These are phyloP conservation scores for Saccharomyces hybrid DNA, from an alignment of 1,139 yeast species.

Conservation along the genomic window DNA sequence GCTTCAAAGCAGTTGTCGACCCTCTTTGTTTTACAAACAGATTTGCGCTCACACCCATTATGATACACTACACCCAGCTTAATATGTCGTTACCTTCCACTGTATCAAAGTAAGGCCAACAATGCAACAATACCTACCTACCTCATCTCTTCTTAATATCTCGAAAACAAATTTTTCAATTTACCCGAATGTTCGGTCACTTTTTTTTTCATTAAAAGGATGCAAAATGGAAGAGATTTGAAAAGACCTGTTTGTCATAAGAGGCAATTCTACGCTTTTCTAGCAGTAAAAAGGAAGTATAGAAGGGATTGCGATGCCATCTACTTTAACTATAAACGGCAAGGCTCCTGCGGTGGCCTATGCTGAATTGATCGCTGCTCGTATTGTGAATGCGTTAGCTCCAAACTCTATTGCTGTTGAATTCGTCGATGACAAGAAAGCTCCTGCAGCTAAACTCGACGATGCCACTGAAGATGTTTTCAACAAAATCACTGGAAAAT, in stretches of 20 bases:
- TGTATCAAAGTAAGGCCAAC: neutral
- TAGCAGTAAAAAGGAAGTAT: neutral
- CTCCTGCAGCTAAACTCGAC: constrained; percentile 33
- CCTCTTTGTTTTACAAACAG: constrained; percentile 25
- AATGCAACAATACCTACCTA: neutral
- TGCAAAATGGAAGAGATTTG: neutral
- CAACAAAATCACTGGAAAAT: constrained; percentile 40
- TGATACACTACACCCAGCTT: neutral
- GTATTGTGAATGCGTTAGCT: constrained; percentile 52
- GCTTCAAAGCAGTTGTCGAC: constrained; percentile 25
- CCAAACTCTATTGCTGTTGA: constrained; percentile 50
- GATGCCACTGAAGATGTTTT: constrained; percentile 36
- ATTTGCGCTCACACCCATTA: constrained; percentile 18
- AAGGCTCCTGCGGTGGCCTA: constrained; percentile 80
- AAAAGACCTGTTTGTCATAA: neutral
- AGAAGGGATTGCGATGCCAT: constrained; percentile 11
- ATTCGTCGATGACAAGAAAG: constrained; percentile 58
- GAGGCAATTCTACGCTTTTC: neutral
- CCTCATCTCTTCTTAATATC: neutral
- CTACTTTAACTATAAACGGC: constrained; percentile 61
- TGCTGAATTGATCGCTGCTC: constrained; percentile 69
- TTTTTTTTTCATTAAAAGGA: neutral
- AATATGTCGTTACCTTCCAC: neutral
- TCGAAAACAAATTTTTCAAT: neutral
- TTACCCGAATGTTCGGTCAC: neutral